Evolutionary conservation across 208 protist genomes (phyloP).

Genomic region (Vickermania spadyakhi): DNA sequence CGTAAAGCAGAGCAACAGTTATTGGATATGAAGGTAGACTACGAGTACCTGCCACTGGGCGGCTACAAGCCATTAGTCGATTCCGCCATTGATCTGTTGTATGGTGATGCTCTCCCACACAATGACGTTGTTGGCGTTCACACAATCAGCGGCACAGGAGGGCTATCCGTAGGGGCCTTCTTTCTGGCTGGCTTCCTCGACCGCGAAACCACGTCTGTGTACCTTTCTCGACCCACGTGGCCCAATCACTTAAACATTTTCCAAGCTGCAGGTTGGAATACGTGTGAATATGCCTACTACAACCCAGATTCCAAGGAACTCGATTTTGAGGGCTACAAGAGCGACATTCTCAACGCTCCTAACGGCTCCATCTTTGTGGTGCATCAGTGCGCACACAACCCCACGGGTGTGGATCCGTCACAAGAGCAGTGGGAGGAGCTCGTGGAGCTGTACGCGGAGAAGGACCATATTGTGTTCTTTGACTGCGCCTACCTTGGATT

Average conservation of each 20-base stretch:
- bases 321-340: constrained; percentile 83
- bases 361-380: constrained; percentile 92
- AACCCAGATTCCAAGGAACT: constrained; percentile 43
- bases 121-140: constrained; percentile 63
- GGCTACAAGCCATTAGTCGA: constrained; percentile 84
- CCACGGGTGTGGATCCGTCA: constrained; percentile 97
- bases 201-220: constrained; percentile 29
- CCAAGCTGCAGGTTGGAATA: constrained; percentile 34
- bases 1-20: constrained; percentile 77
- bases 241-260: constrained; percentile 79
- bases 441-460: constrained; percentile 66
- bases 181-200: constrained; percentile 38
- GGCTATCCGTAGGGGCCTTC: constrained; percentile 48
- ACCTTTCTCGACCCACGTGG: constrained; percentile 85
- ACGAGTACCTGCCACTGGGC: constrained; percentile 97
- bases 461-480: constrained; percentile 92
- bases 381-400: constrained; percentile 98
- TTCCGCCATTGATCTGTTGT: constrained; percentile 75
- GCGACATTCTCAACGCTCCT: constrained; percentile 56
- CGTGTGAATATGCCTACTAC: constrained; percentile 77
- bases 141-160: constrained; percentile 87
- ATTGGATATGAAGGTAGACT: constrained; percentile 70
- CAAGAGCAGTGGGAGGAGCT: constrained; percentile 94
- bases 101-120: constrained; percentile 60
- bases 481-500: constrained; percentile 97